A percentile compares a stretch with the other conserved stretches of the same genome.
Conservation (phyloP, 1,284 basidiomycete species). For the Cystobasidium slooffiae region DNA sequence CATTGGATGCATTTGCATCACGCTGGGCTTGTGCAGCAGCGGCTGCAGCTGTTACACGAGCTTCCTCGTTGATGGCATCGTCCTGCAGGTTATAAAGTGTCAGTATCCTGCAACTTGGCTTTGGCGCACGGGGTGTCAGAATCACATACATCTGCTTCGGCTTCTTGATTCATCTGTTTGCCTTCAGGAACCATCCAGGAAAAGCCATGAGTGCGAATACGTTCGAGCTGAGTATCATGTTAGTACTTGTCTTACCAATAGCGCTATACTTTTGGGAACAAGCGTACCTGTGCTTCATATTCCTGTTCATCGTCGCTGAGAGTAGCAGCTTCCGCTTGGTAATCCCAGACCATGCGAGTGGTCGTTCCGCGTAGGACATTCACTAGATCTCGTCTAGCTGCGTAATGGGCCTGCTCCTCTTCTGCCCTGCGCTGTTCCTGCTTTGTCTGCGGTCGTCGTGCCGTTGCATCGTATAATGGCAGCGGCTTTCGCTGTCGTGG, state of each 20-base stretch:
- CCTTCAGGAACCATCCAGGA: slow-evolving; percentile 43
- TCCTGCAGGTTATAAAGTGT: neutral
- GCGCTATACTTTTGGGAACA: neutral
- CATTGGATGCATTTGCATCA: neutral
- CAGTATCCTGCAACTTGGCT: no score
- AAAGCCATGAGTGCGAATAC: slow-evolving; percentile 28
- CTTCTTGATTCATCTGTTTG: slow-evolving; percentile 40
- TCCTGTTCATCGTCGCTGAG: slow-evolving; percentile 37
- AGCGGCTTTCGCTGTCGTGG: slow-evolving; percentile 36
- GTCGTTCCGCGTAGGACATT: slow-evolving; percentile 30
- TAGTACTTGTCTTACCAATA: neutral
- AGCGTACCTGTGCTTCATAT: slow-evolving; percentile 31
- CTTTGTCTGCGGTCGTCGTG: neutral
- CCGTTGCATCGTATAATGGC: neutral
- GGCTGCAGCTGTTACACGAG: slow-evolving; percentile 16
- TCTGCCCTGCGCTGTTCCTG: neutral
- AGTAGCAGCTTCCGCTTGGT: slow-evolving; percentile 38
- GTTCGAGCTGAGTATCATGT: slow-evolving; percentile 10
- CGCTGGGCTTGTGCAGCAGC: slow-evolving; percentile 21
- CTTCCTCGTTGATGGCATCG: slow-evolving; percentile 38
- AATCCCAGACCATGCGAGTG: slow-evolving; percentile 39
- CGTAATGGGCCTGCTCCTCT: slow-evolving; percentile 26
- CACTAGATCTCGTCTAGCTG: slow-evolving; percentile 22
- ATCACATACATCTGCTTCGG: slow-evolving; percentile 36
- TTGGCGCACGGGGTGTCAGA: no score